These are phyloP conservation scores for Phytophthora pinifolia DNA, from an alignment of 352 stramenopile genomes.

Conservation along the genomic window DNA sequence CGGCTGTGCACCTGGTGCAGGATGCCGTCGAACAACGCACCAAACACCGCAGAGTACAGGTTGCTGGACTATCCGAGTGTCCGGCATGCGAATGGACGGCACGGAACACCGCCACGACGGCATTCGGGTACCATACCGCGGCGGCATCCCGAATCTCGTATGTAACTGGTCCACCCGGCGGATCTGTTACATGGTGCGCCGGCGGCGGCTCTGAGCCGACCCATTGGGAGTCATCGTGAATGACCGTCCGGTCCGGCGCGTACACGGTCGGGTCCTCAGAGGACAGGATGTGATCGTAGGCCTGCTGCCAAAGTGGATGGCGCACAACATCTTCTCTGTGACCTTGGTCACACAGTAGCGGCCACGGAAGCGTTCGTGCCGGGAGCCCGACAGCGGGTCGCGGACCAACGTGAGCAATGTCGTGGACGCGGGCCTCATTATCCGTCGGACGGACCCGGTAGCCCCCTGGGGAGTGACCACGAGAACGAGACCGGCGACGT, in stretches of 20 bases:
- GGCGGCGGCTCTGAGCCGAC: too few relatives aligned
- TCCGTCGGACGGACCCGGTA: background rate
- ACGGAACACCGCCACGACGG: background rate
- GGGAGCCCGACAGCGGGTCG: too few relatives aligned
- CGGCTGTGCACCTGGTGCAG: too few relatives aligned
- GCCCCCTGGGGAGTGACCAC: too few relatives aligned
- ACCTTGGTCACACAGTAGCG: background rate
- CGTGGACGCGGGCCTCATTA: background rate
- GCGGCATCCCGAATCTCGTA: background rate
- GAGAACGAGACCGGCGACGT: too few relatives aligned
- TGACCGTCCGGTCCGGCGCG: background rate
- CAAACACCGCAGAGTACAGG: slow-evolving; percentile 9
- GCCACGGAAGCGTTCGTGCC: background rate
- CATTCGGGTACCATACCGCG: slow-evolving; percentile 2
- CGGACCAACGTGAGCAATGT: background rate
- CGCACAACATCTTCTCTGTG: slow-evolving; percentile 13
- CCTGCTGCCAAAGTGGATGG: slow-evolving; percentile 1
- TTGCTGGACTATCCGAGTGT: too few relatives aligned
- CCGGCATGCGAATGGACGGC: background rate
- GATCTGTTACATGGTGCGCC: too few relatives aligned
- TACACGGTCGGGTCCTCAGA: background rate
- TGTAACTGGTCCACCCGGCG: background rate
- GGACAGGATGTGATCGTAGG: slow-evolving; percentile 1
- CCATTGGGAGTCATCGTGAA: too few relatives aligned
- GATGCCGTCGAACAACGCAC: background rate